phyloP scores from a whole-genome alignment of 169 alveolate genomes.

The Plasmodium gaboni region DNA sequence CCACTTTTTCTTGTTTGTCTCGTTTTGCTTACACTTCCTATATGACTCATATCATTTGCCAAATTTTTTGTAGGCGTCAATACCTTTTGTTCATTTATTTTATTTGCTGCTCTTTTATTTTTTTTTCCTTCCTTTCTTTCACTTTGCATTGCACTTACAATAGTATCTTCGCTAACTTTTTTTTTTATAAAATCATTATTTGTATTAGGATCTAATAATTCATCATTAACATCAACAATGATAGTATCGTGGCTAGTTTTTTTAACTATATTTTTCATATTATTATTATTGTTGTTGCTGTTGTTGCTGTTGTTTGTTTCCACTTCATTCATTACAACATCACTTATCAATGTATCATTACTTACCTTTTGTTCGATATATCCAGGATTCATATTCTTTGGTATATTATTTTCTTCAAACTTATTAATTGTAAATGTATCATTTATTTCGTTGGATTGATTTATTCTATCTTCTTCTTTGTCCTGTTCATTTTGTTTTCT shows the following conservation, averaged over 20 bases:
- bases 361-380: slow-evolving; percentile 2
- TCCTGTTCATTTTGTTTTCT: neutral
- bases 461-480: neutral
- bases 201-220: neutral
- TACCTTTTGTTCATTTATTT: neutral
- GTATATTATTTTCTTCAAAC: neutral
- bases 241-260: slow-evolving; percentile 20
- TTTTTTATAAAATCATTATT: slow-evolving; percentile 7
- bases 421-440: neutral
- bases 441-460: neutral
- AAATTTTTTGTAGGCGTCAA: too few species aligned
- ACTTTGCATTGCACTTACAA: neutral
- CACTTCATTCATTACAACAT: neutral
- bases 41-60: too few species aligned
- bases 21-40: too few species aligned
- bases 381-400: neutral
- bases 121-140: neutral
- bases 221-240: slow-evolving; percentile 15
- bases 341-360: slow-evolving; percentile 11
- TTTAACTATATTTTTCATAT: neutral
- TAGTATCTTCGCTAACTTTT: slow-evolving; percentile 6
- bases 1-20: too few species aligned
- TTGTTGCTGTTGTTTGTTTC: neutral
- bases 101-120: neutral
- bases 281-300: too few species aligned